Conservation (phyloP, 371 early-diverging fungal species). For the Circinella minor region DNA sequence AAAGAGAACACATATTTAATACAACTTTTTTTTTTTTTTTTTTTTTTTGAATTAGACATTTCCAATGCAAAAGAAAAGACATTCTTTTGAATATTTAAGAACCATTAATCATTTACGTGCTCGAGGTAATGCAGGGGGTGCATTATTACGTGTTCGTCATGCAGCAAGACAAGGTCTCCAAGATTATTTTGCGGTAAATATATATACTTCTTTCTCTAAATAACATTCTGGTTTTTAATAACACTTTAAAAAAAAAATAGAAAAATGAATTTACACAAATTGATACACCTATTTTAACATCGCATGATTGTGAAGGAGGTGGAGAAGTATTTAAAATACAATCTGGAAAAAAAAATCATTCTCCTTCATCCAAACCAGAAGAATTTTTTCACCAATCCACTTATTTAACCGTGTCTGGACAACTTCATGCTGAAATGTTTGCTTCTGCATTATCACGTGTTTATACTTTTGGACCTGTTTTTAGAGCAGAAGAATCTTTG, state of each 20-base stretch:
- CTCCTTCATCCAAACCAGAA: slow-evolving; percentile 24
- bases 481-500: slow-evolving; percentile 87
- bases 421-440: slow-evolving; percentile 86
- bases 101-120: slow-evolving; percentile 81
- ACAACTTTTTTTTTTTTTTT: too few relatives aligned
- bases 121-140: slow-evolving; percentile 76
- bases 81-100: slow-evolving; percentile 81
- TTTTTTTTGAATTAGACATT: too few relatives aligned
- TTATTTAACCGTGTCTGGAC: slow-evolving; percentile 89
- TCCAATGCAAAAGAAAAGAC: slow-evolving; percentile 89
- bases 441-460: slow-evolving; percentile 80
- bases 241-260: too few relatives aligned
- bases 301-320: slow-evolving; percentile 94
- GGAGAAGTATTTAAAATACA: slow-evolving; percentile 82
- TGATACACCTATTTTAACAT: slow-evolving; percentile 86
- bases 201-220: neutral
- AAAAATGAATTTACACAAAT: slow-evolving; percentile 76
- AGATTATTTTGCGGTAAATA: slow-evolving; percentile 69
- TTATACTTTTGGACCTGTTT: slow-evolving; percentile 87
- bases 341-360: slow-evolving; percentile 14
- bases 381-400: slow-evolving; percentile 81
- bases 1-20: too few relatives aligned
- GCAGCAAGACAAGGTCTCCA: slow-evolving; percentile 71
- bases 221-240: too few relatives aligned
- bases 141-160: slow-evolving; percentile 74